These are phyloP conservation scores for Suillus ampliporus DNA, from an alignment of 768 basidiomycete genomes.

Conservation along the genomic window DNA sequence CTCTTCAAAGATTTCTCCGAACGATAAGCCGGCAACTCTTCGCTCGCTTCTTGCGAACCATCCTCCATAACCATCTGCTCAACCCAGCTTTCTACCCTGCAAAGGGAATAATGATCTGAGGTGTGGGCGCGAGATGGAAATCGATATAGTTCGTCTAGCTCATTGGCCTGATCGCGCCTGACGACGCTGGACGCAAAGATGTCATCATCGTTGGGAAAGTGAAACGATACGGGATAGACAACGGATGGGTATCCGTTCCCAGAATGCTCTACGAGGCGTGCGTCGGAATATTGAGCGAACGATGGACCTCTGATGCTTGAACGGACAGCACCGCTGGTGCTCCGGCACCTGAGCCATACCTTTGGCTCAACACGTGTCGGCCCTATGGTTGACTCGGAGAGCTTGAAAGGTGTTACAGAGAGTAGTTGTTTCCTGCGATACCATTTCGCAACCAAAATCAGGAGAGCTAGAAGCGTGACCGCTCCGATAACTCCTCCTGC, in stretches of 20 bases:
- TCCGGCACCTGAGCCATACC: too few species aligned
- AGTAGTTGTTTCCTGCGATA: background rate
- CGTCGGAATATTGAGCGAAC: constrained; percentile 6
- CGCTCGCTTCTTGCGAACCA: background rate
- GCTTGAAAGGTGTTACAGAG: background rate
- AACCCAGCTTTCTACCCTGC: constrained; percentile 6
- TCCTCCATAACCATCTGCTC: constrained; percentile 3
- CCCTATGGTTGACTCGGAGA: background rate
- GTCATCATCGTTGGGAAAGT: background rate
- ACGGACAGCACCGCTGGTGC: background rate
- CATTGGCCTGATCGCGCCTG: background rate
- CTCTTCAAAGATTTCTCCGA: constrained; percentile 11
- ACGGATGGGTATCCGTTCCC: background rate
- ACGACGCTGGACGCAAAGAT: background rate
- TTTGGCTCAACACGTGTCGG: background rate
- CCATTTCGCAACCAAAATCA: background rate
- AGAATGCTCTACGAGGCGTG: background rate
- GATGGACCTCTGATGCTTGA: background rate
- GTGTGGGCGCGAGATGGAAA: background rate
- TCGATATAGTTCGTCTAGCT: background rate
- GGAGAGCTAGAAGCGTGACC: background rate
- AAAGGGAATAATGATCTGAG: background rate
- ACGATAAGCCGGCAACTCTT: constrained; percentile 9
- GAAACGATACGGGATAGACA: background rate
- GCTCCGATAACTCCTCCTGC: constrained; percentile 2